Evolutionary conservation across 495 filamentous ascomycete species (phyloP).

Genomic region (Penicillium malachiteum): DNA sequence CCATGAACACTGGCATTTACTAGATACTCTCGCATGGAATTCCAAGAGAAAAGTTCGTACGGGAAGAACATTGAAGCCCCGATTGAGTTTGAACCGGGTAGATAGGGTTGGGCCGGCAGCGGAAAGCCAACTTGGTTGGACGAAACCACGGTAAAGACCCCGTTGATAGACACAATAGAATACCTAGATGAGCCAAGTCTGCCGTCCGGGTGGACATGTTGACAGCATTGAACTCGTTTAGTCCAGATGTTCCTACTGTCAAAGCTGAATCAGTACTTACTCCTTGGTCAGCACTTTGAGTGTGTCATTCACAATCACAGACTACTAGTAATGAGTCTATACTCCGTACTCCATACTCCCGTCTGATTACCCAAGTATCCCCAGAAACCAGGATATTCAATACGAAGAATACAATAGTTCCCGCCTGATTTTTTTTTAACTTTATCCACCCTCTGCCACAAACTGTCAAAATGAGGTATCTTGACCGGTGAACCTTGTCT

Average conservation of each 20-base stretch:
- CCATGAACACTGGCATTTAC: too few relatives aligned
- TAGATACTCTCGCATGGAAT: too few relatives aligned
- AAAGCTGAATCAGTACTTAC: too few relatives aligned
- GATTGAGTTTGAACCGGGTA: slow-evolving; percentile 32
- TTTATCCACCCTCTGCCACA: not conserved
- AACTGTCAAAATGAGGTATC: slow-evolving; percentile 2
- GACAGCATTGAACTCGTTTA: not conserved
- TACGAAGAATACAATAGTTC: too few relatives aligned
- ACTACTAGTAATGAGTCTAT: too few relatives aligned
- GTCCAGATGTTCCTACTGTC: too few relatives aligned
- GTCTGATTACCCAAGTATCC: not conserved
- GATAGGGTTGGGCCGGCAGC: slow-evolving; percentile 26
- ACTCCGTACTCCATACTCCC: too few relatives aligned
- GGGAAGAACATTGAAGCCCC: not conserved
- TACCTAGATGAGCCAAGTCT: slow-evolving; percentile 3
- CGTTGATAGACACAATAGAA: not conserved
- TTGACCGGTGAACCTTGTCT: slow-evolving; percentile 4
- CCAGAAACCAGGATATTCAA: too few relatives aligned
- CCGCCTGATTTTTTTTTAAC: not conserved
- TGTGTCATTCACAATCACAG: too few relatives aligned
- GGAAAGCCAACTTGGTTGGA: slow-evolving; percentile 11
- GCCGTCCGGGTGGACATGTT: not conserved
- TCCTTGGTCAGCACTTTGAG: too few relatives aligned
- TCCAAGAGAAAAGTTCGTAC: not conserved
- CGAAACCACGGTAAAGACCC: not conserved